phyloP scores from a whole-genome alignment of 768 basidiomycete genomes.

The Russula foetens region DNA sequence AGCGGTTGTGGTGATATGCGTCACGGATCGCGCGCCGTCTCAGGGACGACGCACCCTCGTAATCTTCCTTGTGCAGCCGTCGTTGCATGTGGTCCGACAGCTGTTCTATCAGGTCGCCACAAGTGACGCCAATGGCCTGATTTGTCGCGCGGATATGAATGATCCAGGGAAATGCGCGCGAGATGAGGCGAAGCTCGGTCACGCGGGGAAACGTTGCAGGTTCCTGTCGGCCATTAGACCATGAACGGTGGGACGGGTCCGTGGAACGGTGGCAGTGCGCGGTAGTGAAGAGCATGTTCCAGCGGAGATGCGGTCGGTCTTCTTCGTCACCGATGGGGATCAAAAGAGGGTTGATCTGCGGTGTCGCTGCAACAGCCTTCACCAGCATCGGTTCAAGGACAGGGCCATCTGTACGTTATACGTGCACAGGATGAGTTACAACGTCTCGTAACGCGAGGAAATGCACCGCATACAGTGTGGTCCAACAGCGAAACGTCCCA shows the following conservation, averaged over 20 bases:
- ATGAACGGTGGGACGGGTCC: constrained; percentile 53
- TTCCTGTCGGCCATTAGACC: constrained; percentile 54
- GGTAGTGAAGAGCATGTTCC: constrained; percentile 68
- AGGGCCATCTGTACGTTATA: constrained; percentile 48
- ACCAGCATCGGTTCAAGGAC: constrained; percentile 56
- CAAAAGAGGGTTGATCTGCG: constrained; percentile 57
- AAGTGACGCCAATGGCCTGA: constrained; percentile 48
- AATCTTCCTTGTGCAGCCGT: constrained; percentile 46
- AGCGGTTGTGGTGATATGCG: constrained; percentile 60
- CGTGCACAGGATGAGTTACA: background rate
- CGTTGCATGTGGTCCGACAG: constrained; percentile 44
- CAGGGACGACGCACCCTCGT: constrained; percentile 30
- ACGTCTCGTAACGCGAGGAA: constrained; percentile 8
- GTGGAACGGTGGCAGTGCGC: constrained; percentile 52
- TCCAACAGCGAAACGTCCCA: constrained; percentile 34
- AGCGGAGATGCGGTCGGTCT: constrained; percentile 47
- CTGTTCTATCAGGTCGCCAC: constrained; percentile 54
- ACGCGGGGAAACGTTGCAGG: constrained; percentile 63
- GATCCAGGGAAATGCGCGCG: constrained; percentile 46
- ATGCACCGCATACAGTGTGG: constrained; percentile 32
- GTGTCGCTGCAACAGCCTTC: constrained; percentile 38
- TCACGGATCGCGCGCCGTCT: constrained; percentile 38
- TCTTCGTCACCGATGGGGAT: constrained; percentile 35
- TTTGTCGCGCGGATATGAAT: constrained; percentile 41
- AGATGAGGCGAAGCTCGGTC: constrained; percentile 43